These are phyloP conservation scores for Penicillium cataractarum DNA, from an alignment of 495 filamentous ascomycete species.

Conservation along the genomic window DNA sequence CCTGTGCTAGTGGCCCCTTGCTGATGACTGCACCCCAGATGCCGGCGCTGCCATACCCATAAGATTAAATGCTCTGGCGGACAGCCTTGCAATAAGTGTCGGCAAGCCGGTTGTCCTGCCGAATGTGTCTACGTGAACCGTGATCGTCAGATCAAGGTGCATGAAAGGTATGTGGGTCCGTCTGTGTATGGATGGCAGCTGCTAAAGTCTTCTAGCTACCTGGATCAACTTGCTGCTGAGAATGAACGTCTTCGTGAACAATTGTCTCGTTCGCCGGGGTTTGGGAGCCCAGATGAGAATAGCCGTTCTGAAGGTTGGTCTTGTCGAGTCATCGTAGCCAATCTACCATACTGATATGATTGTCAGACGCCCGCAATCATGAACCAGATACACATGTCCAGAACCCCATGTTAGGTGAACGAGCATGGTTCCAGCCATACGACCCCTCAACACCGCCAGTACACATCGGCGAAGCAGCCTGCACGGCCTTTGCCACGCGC, in stretches of 20 bases:
- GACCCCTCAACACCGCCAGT: conserved; percentile 35
- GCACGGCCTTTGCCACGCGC: conserved; percentile 39
- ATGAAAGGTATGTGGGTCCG: conserved; percentile 31
- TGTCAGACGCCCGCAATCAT: not conserved
- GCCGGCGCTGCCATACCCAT: conserved; percentile 39
- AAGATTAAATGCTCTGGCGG: conserved; percentile 46
- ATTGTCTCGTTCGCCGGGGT: not conserved
- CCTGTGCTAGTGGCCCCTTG: not conserved
- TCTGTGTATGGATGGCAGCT: not conserved
- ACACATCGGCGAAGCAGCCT: conserved; percentile 40
- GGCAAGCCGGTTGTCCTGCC: conserved; percentile 23
- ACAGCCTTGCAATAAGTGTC: conserved; percentile 38
- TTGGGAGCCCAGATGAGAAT: not conserved
- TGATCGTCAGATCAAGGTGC: conserved; percentile 36
- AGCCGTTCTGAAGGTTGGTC: not conserved
- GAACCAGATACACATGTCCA: conserved; percentile 25
- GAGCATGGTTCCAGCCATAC: conserved; percentile 40
- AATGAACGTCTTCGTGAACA: not conserved
- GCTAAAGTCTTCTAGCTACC: not conserved
- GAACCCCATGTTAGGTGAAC: conserved; percentile 36
- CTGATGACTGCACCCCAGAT: conserved; percentile 26
- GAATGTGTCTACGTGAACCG: conserved; percentile 40
- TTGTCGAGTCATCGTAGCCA: not conserved
- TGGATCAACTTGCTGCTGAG: not conserved
- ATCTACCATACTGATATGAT: not conserved